Percentiles rank a stretch among this genome's conserved stretches.
Evolutionary conservation across 2,329 filamentous ascomycete genomes (phyloP).

Genomic region (Microdochium nivale): DNA sequence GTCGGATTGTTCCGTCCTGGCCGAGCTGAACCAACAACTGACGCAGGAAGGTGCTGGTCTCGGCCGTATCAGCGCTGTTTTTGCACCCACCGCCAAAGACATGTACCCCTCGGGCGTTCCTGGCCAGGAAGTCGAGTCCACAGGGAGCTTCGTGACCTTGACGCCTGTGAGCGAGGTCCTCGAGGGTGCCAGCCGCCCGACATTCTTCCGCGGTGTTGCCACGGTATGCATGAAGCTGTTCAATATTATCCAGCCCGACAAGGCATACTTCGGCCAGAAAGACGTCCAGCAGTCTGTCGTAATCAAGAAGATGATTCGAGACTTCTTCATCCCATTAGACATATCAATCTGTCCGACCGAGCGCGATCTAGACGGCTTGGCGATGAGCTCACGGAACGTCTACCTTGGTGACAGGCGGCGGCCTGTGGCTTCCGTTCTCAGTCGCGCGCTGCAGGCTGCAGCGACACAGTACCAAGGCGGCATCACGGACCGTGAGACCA

Average conservation of each 20-base stretch:
- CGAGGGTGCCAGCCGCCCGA: slow-evolving; percentile 78
- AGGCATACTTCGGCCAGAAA: slow-evolving; percentile 92
- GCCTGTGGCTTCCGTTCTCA: slow-evolving; percentile 62
- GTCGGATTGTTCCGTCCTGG: slow-evolving; percentile 59
- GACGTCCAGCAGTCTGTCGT: slow-evolving; percentile 95
- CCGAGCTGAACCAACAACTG: slow-evolving; percentile 61
- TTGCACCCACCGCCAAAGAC: slow-evolving; percentile 70
- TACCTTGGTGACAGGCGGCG: slow-evolving; percentile 76
- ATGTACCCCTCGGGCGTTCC: slow-evolving; percentile 84
- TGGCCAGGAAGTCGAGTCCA: slow-evolving; percentile 62
- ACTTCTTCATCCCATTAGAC: slow-evolving; percentile 72
- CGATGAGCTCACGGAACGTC: slow-evolving; percentile 87
- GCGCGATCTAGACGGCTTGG: slow-evolving; percentile 73
- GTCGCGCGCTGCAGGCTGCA: slow-evolving; percentile 59
- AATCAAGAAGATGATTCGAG: slow-evolving; percentile 75
- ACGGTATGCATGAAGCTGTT: slow-evolving; percentile 95
- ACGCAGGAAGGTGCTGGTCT: slow-evolving; percentile 45
- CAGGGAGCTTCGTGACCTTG: slow-evolving; percentile 85
- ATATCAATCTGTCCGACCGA: slow-evolving; percentile 68
- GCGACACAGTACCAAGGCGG: slow-evolving; percentile 57
- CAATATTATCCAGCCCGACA: slow-evolving; percentile 70
- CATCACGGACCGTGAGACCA: slow-evolving; percentile 52
- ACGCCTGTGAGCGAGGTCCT: slow-evolving; percentile 74
- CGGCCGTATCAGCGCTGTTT: slow-evolving; percentile 72
- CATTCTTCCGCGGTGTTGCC: slow-evolving; percentile 93